Evolutionary conservation across 2,329 filamentous ascomycete genomes (phyloP).

Genomic region (Colletotrichum spaethianum): DNA sequence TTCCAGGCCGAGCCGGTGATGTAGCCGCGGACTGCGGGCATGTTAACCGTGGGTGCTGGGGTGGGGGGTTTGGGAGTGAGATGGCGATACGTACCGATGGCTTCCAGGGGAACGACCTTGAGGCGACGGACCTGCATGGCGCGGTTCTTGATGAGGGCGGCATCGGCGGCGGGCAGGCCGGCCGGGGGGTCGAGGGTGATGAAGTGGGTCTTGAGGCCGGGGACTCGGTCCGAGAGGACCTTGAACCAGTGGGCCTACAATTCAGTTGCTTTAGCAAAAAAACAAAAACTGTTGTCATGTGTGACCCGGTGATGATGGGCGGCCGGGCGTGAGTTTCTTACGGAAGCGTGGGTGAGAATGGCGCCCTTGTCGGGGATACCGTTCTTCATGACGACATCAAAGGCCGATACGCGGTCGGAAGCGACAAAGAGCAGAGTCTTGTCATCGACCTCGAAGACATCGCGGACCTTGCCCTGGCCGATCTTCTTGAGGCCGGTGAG

Average conservation of each 20-base stretch:
- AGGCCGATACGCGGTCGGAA: constrained; percentile 93
- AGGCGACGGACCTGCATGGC: constrained; percentile 84
- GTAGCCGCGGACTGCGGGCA: constrained; percentile 79
- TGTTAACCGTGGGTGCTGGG: neutral
- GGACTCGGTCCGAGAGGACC: constrained; percentile 60
- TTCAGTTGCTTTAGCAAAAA: neutral
- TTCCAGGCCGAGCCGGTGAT: constrained; percentile 88
- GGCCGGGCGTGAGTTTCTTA: neutral
- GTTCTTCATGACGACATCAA: constrained; percentile 91
- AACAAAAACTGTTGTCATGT: neutral
- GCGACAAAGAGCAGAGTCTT: constrained; percentile 85
- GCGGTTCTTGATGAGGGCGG: constrained; percentile 70
- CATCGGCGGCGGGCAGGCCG: constrained; percentile 57
- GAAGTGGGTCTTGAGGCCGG: constrained; percentile 67
- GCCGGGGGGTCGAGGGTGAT: constrained; percentile 60
- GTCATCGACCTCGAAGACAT: constrained; percentile 81
- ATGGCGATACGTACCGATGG: constrained; percentile 63
- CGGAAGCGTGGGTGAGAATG: constrained; percentile 60
- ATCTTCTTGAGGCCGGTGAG: constrained; percentile 43
- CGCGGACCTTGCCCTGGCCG: constrained; percentile 78
- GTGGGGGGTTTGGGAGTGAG: neutral
- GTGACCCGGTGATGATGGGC: neutral
- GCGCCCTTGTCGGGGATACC: constrained; percentile 68
- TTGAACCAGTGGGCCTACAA: constrained; percentile 66
- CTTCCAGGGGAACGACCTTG: constrained; percentile 83